phyloP scores from a whole-genome alignment of 306 rosid genomes.

The Begonia peltatifolia region DNA sequence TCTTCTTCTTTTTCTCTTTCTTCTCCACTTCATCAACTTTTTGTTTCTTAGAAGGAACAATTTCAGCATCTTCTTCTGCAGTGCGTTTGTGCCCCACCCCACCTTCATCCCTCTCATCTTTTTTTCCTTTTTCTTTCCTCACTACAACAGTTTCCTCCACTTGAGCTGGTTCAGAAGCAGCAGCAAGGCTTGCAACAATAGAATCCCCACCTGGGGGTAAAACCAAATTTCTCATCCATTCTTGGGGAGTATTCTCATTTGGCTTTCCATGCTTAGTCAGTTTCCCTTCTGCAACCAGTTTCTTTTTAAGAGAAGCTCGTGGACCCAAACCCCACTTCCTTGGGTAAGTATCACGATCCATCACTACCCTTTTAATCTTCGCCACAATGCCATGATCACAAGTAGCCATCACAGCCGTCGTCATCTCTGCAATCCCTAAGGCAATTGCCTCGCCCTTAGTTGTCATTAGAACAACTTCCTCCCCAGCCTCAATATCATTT shows the following conservation, averaged over 20 bases:
- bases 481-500: slow-evolving; percentile 67
- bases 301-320: slow-evolving; percentile 71
- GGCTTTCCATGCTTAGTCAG: slow-evolving; percentile 74
- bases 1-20: slow-evolving; percentile 37
- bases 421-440: slow-evolving; percentile 81
- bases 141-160: slow-evolving; percentile 4
- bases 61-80: slow-evolving; percentile 22
- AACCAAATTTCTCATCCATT: slow-evolving; percentile 56
- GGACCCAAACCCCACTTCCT: slow-evolving; percentile 89
- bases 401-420: slow-evolving; percentile 77
- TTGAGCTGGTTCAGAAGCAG: slow-evolving; percentile 24
- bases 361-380: slow-evolving; percentile 74
- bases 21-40: slow-evolving; percentile 28
- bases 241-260: slow-evolving; percentile 43
- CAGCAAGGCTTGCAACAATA: slow-evolving; percentile 40
- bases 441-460: slow-evolving; percentile 80
- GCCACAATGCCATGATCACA: slow-evolving; percentile 87
- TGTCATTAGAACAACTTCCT: slow-evolving; percentile 74
- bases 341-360: slow-evolving; percentile 84
- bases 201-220: slow-evolving; percentile 52
- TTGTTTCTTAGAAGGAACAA: slow-evolving; percentile 36
- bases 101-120: slow-evolving; percentile 14
- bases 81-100: slow-evolving; percentile 36
- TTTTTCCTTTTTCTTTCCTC: slow-evolving; percentile 15
- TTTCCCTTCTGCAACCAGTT: slow-evolving; percentile 47